Evolutionary conservation across 2,329 filamentous ascomycete genomes (phyloP).

Genomic region (Botrytis medusae): DNA sequence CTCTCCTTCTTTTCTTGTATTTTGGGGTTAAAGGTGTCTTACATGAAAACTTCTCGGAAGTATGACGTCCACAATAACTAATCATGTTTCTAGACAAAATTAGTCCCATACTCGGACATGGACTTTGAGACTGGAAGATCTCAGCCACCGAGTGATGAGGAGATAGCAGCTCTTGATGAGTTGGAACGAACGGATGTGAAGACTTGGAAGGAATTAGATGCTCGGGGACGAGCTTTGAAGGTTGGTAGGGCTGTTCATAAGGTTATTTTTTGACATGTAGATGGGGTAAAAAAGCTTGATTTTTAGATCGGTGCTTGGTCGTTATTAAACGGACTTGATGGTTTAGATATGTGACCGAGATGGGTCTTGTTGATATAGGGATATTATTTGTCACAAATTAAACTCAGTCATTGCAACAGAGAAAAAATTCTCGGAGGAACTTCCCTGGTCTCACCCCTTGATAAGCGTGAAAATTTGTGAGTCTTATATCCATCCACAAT

Average conservation of each 20-base stretch:
- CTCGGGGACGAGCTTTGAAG: background rate
- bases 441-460: background rate
- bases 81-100: constrained; percentile 3
- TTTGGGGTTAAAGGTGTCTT: background rate
- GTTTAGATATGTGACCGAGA: background rate
- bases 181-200: constrained; percentile 2
- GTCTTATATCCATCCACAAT: background rate
- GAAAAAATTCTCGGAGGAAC: accelerated
- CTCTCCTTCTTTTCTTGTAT: background rate
- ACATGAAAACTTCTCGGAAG: too few relatives aligned
- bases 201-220: background rate
- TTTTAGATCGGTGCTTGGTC: background rate
- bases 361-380: background rate
- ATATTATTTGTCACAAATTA: background rate
- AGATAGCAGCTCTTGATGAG: constrained; percentile 4
- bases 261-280: background rate
- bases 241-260: constrained; percentile 3
- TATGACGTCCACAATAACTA: background rate
- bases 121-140: constrained; percentile 8
- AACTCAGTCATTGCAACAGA: background rate
- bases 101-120: constrained; percentile 11
- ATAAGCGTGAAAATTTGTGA: background rate
- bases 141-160: background rate
- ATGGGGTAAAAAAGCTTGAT: too few relatives aligned
- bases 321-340: background rate